These are phyloP conservation scores for Cladophialophora bantiana DNA, from an alignment of 2,329 filamentous ascomycete genomes.

Conservation along the genomic window DNA sequence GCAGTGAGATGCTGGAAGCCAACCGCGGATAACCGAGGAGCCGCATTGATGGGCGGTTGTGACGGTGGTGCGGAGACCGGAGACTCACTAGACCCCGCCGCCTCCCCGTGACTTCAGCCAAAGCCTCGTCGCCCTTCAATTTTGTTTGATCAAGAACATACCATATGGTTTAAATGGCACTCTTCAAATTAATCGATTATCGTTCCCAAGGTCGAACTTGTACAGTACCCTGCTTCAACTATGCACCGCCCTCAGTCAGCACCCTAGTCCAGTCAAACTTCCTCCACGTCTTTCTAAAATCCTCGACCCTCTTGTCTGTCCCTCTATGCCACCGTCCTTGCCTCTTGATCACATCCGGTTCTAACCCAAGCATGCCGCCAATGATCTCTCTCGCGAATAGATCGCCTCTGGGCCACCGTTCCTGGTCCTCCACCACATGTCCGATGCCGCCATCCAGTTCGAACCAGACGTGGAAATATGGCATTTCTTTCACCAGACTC, in stretches of 20 bases:
- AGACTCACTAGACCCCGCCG: background rate
- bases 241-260: conserved; percentile 56
- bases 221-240: background rate
- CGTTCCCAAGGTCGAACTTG: background rate
- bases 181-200: background rate
- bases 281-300: conserved; percentile 83
- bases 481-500: conserved; percentile 90
- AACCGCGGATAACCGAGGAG: conserved; percentile 4
- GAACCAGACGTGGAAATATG: conserved; percentile 99
- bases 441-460: conserved; percentile 88
- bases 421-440: conserved; percentile 86
- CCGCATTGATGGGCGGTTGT: background rate
- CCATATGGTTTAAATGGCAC: background rate
- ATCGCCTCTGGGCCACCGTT: conserved; percentile 87
- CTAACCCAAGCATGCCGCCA: conserved; percentile 87
- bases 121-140: too few relatives aligned
- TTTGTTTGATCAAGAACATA: too few relatives aligned
- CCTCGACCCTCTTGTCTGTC: conserved; percentile 71
- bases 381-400: conserved; percentile 91
- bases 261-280: conserved; percentile 89
- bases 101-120: background rate
- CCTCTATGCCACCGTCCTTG: conserved; percentile 83
- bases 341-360: conserved; percentile 82
- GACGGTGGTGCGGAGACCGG: background rate
- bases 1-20: background rate